Evolutionary conservation across 495 filamentous ascomycete species (phyloP), one percentile per base, ranked within the genome.

Genomic region (Tuber microsphaerosporum): DNA sequence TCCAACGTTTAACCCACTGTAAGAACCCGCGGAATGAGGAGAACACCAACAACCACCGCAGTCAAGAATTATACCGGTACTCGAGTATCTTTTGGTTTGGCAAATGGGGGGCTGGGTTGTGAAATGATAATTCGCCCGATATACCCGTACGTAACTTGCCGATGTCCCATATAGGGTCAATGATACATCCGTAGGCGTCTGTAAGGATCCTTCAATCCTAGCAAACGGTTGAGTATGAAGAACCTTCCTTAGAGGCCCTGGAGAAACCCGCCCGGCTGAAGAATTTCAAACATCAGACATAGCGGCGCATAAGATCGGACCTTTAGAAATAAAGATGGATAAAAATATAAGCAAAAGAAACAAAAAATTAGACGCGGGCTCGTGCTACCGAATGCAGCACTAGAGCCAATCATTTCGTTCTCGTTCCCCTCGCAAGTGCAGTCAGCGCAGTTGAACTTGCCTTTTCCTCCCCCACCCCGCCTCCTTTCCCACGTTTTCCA

Each of bases 401-500:
- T 41, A 41, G 39, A 41, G 39, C 39, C 39, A 41, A 41, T 41
- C 14, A 34, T 34, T 65, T 65, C 31, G 31, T 65, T 65, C 56
- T 65, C 56, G 56, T 31, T 65, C 56, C 31, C 56, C 56, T 65
- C 26, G 26, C 56, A n/a, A 34, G 56, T 16, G 26, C 26, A 65
- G 56, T 65, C 14, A 31, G 56, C 4, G 26, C 26, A 31, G 56
- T 6, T 61, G 22, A 26, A 61, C 51, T 61, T 61, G 51, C 51
- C 51, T 19, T 65, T 65, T 34, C 56, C 56, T 65, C 3, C 56
- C 26, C 31, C 56, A 34, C 56, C 14, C 56, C 7, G 5, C 6
- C 56, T 61, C 51, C 51, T 61, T 65, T 65, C 56, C 56, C 56
- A 65, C 56, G 56, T 65, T 65, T 65, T 65, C 26, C 26, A 65